phyloP scores from a whole-genome alignment of 1,284 basidiomycete species.

The Microbotryum intermedium region DNA sequence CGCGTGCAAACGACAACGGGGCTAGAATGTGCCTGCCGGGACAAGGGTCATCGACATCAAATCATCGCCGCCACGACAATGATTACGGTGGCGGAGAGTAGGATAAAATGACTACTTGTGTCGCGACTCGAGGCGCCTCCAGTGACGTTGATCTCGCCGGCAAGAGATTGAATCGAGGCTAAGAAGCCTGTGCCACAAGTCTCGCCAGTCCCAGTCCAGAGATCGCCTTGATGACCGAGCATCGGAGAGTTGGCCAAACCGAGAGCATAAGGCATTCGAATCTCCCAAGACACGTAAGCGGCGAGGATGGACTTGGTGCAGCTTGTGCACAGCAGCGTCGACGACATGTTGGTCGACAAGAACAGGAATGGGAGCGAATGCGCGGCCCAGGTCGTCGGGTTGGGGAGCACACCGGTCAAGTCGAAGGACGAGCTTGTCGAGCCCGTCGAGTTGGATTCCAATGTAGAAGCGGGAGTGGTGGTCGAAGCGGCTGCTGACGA shows the following conservation, averaged over 20 bases:
- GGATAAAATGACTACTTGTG: too few species aligned
- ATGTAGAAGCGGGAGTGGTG: constrained; percentile 13
- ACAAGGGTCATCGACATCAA: too few species aligned
- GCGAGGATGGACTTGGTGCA: constrained; percentile 70
- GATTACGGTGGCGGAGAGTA: too few species aligned
- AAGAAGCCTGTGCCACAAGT: constrained; percentile 41
- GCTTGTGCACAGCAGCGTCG: constrained; percentile 58
- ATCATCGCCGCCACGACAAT: too few species aligned
- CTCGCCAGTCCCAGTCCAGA: constrained; percentile 56
- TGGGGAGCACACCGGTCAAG: constrained; percentile 48
- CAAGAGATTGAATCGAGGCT: constrained; percentile 22
- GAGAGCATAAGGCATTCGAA: constrained; percentile 58
- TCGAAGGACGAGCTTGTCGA: too few species aligned
- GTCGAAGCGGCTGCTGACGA: constrained; percentile 17
- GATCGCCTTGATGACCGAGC: constrained; percentile 54
- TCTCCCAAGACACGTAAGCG: constrained; percentile 66
- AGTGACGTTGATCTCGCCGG: constrained; percentile 22
- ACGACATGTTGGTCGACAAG: constrained; percentile 50
- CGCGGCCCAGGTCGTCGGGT: constrained; percentile 54
- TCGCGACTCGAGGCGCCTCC: constrained; percentile 4
- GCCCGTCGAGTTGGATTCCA: constrained; percentile 33
- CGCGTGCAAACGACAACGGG: too few species aligned
- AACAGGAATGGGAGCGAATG: constrained; percentile 72
- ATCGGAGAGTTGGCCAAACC: constrained; percentile 59
- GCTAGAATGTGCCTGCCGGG: too few species aligned